Evolutionary conservation across 345 rosid species (phyloP).

Genomic region (Adansonia digitata): DNA sequence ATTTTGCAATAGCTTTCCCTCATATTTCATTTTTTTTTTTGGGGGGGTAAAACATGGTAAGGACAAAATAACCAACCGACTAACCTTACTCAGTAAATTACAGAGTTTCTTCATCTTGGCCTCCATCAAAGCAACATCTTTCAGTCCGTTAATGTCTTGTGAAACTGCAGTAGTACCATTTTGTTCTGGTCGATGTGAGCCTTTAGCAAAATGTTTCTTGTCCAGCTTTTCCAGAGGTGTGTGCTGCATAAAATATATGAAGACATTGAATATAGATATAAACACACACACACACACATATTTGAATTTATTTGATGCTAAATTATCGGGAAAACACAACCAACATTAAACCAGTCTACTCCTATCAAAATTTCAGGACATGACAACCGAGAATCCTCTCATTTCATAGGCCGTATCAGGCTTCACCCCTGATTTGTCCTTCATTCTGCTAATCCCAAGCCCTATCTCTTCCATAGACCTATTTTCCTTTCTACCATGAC

Average conservation of each 20-base stretch:
- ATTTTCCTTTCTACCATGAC: neutral
- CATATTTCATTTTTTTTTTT: neutral
- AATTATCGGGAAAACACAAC: neutral
- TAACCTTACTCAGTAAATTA: conserved; percentile 69
- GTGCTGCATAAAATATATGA: conserved; percentile 39
- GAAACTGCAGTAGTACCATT: conserved; percentile 44
- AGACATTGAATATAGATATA: neutral
- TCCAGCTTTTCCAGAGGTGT: conserved; percentile 78
- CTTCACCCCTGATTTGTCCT: neutral
- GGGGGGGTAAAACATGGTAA: neutral
- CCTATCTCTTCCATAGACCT: neutral
- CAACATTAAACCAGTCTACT: neutral
- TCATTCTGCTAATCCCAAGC: neutral
- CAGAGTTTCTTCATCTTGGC: conserved; percentile 68
- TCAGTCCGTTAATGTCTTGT: conserved; percentile 40
- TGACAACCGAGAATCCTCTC: neutral
- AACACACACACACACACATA: no score
- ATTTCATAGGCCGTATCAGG: neutral
- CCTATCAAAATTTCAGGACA: neutral
- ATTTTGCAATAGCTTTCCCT: neutral
- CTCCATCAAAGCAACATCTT: conserved; percentile 72
- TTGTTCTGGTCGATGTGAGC: conserved; percentile 39
- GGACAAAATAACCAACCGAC: conserved; percentile 13
- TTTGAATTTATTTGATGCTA: neutral
- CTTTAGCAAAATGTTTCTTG: conserved; percentile 85